Evolutionary conservation across 2,329 filamentous ascomycete genomes (phyloP).

Genomic region (Hypoxylon sp.): DNA sequence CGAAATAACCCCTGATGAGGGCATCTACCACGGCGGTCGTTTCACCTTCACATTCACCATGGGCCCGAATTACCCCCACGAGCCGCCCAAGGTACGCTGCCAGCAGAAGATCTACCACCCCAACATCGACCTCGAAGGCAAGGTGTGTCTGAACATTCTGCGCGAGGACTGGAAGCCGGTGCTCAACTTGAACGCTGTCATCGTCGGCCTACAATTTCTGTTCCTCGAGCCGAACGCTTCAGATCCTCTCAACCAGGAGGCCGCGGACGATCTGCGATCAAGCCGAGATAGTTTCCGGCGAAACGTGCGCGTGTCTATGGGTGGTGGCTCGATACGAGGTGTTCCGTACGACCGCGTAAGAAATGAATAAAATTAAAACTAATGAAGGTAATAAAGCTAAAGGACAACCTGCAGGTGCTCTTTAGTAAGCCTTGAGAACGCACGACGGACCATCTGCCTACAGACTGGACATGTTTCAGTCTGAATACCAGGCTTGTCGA

Average conservation of each 20-base stretch:
- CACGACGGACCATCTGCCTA: background rate
- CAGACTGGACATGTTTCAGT: background rate
- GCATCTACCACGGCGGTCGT: conserved; percentile 86
- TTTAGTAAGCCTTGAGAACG: conserved; percentile 62
- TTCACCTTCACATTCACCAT: conserved; percentile 95
- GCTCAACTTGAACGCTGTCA: conserved; percentile 94
- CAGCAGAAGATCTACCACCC: conserved; percentile 99
- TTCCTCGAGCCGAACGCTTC: conserved; percentile 98
- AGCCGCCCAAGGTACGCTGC: conserved; percentile 97
- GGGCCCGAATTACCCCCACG: conserved; percentile 95
- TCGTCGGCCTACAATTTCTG: conserved; percentile 94
- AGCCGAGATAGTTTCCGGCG: conserved; percentile 92
- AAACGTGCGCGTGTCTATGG: conserved; percentile 89
- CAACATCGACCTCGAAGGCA: conserved; percentile 97
- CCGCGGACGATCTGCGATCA: conserved; percentile 88
- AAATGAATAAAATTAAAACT: no score
- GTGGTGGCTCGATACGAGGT: conserved; percentile 81
- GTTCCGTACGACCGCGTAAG: conserved; percentile 81
- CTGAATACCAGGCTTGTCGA: background rate
- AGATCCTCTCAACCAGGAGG: conserved; percentile 98
- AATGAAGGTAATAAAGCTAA: no score
- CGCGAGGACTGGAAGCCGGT: conserved; percentile 99
- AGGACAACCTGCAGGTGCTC: conserved; percentile 53
- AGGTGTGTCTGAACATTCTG: conserved; percentile 97
- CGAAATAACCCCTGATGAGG: conserved; percentile 87